A percentile compares a stretch with the other conserved stretches of the same genome.
Conservation (phyloP, 164 flowering plant species). For the Piper betle region DNA sequence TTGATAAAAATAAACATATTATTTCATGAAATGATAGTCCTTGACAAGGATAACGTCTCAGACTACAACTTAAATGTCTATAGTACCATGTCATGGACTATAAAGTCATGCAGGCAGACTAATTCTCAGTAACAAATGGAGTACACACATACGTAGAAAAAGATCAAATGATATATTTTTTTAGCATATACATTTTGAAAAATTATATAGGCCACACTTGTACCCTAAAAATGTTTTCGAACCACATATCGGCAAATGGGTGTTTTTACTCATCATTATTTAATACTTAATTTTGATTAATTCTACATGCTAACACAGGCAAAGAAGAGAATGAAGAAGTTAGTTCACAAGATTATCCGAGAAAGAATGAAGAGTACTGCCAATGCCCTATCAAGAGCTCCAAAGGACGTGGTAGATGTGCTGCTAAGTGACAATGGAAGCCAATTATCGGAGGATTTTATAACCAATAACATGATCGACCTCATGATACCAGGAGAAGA, state of each 20-base stretch:
- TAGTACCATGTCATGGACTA: too few relatives aligned
- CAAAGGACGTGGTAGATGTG: constrained; percentile 66
- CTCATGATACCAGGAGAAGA: constrained; percentile 98
- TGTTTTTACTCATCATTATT: neutral
- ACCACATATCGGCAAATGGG: neutral
- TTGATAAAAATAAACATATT: too few relatives aligned
- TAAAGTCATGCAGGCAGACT: too few relatives aligned
- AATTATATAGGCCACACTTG: too few relatives aligned
- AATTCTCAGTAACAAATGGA: too few relatives aligned
- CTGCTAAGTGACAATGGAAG: constrained; percentile 40
- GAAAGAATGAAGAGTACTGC: constrained; percentile 21
- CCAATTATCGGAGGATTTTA: constrained; percentile 47
- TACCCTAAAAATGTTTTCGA: too few relatives aligned
- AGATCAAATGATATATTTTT: too few relatives aligned
- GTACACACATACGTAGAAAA: too few relatives aligned
- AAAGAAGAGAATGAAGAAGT: constrained; percentile 66
- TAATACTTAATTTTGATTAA: neutral
- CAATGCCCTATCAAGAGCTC: constrained; percentile 4
- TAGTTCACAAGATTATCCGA: constrained; percentile 46
- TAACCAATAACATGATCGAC: constrained; percentile 78
- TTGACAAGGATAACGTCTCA: too few relatives aligned
- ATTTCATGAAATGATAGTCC: too few relatives aligned
- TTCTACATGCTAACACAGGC: constrained; percentile 35
- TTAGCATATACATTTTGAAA: too few relatives aligned
- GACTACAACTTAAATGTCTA: too few relatives aligned